Percentiles rank a stretch among this genome's conserved stretches.
These are phyloP conservation scores for Saturnispora hagleri DNA, from an alignment of 805 yeast genomes.

Conservation along the genomic window DNA sequence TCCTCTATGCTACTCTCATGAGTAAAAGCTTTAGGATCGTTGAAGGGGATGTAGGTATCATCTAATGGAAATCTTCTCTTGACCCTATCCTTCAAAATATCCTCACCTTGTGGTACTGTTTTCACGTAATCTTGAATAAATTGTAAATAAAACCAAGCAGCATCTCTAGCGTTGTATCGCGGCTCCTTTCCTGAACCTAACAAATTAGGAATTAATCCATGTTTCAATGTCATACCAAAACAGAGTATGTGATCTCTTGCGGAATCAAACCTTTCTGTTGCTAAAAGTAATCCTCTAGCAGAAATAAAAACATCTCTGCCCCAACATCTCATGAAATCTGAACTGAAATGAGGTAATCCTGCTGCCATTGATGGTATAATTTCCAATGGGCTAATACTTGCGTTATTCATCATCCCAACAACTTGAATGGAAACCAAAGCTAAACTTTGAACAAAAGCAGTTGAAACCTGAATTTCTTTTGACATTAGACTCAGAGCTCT, in stretches of 20 bases:
- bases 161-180: conserved; percentile 92
- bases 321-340: conserved; percentile 94
- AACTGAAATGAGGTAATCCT: conserved; percentile 90
- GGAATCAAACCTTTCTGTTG: conserved; percentile 68
- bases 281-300: conserved; percentile 68
- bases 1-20: conserved; percentile 65
- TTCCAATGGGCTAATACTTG: conserved; percentile 62
- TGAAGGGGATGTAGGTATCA: conserved; percentile 62
- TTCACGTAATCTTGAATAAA: conserved; percentile 75
- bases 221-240: conserved; percentile 86
- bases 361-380: conserved; percentile 80
- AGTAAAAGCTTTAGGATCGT: conserved; percentile 69
- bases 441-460: conserved; percentile 68
- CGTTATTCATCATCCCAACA: conserved; percentile 64
- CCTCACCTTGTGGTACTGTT: conserved; percentile 58
- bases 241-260: conserved; percentile 77
- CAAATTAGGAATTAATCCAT: conserved; percentile 89
- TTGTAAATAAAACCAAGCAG: conserved; percentile 90
- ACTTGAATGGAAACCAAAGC: conserved; percentile 81
- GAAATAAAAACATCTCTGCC: conserved; percentile 94
- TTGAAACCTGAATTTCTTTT: conserved; percentile 45
- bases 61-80: conserved; percentile 75
- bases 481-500: conserved; percentile 54
- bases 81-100: conserved; percentile 61
- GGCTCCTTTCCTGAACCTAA: conserved; percentile 92